These are phyloP conservation scores for Aspergillus ostianus DNA, from an alignment of 495 filamentous ascomycete genomes.

Conservation along the genomic window DNA sequence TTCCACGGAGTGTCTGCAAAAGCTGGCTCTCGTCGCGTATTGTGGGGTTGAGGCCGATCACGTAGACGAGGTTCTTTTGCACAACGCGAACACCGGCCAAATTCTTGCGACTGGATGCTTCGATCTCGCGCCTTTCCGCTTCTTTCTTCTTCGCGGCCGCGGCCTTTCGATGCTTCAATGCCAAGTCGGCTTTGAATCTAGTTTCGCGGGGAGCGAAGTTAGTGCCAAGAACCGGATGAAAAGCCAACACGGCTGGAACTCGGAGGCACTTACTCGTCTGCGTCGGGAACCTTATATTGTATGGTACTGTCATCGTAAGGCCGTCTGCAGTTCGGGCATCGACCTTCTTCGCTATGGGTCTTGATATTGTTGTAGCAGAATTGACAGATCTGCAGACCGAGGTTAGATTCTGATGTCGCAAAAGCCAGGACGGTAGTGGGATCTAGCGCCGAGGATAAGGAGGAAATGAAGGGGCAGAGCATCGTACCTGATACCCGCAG, in stretches of 20 bases:
- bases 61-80: constrained; percentile 98
- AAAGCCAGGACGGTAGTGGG: neutral
- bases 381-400: constrained; percentile 77
- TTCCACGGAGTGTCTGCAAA: constrained; percentile 78
- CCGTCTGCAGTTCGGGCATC: constrained; percentile 93
- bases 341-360: constrained; percentile 82
- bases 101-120: constrained; percentile 91
- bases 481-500: constrained; percentile 90
- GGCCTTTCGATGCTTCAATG: constrained; percentile 86
- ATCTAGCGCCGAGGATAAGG: neutral
- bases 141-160: constrained; percentile 92
- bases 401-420: constrained; percentile 14
- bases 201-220: constrained; percentile 14
- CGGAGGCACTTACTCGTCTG: constrained; percentile 73
- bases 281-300: constrained; percentile 88
- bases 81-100: constrained; percentile 91
- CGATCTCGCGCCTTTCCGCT: constrained; percentile 90
- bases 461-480: neutral
- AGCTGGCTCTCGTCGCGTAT: constrained; percentile 85
- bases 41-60: constrained; percentile 87
- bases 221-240: constrained; percentile 23
- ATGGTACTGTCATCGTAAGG: constrained; percentile 96
- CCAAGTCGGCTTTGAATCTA: constrained; percentile 80
- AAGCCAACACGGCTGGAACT: neutral
- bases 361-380: constrained; percentile 99